Evolutionary conservation across 108 stramenopile species (phyloP).

Genomic region (Cafeteria roenbergensis): DNA sequence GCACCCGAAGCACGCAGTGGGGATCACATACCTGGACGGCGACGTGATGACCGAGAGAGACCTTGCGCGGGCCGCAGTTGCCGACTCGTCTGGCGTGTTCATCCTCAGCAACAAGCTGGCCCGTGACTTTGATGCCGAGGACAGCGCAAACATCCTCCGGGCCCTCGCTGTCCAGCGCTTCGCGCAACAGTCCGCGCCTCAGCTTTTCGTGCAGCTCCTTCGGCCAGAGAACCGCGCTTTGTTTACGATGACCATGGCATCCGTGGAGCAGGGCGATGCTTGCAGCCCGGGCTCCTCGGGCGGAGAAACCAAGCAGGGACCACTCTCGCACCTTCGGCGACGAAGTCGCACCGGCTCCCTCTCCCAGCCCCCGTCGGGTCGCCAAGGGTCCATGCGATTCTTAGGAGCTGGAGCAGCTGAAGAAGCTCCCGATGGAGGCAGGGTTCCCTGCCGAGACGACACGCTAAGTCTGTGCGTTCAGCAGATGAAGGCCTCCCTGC

Average conservation of each 20-base stretch:
- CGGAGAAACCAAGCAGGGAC: too few relatives aligned
- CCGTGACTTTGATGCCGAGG: slow-evolving; percentile 1
- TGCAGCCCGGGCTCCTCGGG: too few relatives aligned
- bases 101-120: slow-evolving; percentile 14
- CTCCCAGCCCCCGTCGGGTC: background rate
- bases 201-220: slow-evolving; percentile 15
- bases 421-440: background rate
- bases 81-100: background rate
- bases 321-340: background rate
- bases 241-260: slow-evolving; percentile 1
- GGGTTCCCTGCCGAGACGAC: slow-evolving; percentile 4
- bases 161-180: slow-evolving; percentile 15
- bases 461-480: slow-evolving; percentile 5
- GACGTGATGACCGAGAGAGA: background rate
- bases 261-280: too few relatives aligned
- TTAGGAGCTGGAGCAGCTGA: background rate
- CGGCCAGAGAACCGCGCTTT: slow-evolving; percentile 13
- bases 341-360: background rate
- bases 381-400: background rate
- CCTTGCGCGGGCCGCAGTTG: slow-evolving; percentile 6
- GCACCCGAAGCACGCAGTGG: background rate
- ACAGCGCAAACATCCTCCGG: slow-evolving; percentile 4
- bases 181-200: background rate
- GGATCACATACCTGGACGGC: slow-evolving; percentile 12
- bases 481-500: slow-evolving; percentile 10